Evolutionary conservation across 108 stramenopile species (phyloP).

Genomic region (Skeletonema tropicum): DNA sequence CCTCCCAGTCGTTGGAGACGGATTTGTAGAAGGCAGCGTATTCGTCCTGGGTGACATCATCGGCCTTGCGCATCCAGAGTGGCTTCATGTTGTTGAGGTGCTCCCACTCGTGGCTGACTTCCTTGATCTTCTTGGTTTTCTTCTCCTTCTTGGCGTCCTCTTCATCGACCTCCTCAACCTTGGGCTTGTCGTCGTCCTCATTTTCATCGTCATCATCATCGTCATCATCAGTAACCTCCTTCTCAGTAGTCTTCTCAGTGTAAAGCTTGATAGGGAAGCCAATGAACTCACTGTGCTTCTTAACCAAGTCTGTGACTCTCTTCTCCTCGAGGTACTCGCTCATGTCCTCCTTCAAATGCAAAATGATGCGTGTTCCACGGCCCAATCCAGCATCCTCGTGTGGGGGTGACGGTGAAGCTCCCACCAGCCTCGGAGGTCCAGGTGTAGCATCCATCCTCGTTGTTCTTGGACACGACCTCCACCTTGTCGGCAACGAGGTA

Average conservation of each 20-base stretch:
- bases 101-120: conserved; percentile 99
- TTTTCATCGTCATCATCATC: conserved; percentile 95
- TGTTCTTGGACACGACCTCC: conserved; percentile 96
- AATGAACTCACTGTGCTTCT: conserved; percentile 99
- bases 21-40: conserved; percentile 99
- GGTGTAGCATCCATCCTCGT: conserved; percentile 91
- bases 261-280: conserved; percentile 99
- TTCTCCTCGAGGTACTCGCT: conserved; percentile 99
- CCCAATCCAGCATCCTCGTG: conserved; percentile 79
- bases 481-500: conserved; percentile 99
- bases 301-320: conserved; percentile 98
- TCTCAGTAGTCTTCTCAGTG: conserved; percentile 99
- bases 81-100: conserved; percentile 99
- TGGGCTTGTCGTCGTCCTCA: conserved; percentile 92
- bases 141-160: conserved; percentile 98
- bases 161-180: conserved; percentile 97
- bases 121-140: conserved; percentile 99
- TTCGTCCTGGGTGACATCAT: conserved; percentile 99
- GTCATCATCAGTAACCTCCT: conserved; percentile 99
- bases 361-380: conserved; percentile 98
- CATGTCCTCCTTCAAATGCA: conserved; percentile 99
- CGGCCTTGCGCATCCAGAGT: conserved; percentile 99
- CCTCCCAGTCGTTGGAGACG: conserved; percentile 99
- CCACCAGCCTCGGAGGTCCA: conserved; percentile 99
- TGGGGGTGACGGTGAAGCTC: conserved; percentile 92